These are phyloP conservation scores for Yamadazyma spencermartinsiae DNA, from an alignment of 1,139 yeast genomes.

Conservation along the genomic window DNA sequence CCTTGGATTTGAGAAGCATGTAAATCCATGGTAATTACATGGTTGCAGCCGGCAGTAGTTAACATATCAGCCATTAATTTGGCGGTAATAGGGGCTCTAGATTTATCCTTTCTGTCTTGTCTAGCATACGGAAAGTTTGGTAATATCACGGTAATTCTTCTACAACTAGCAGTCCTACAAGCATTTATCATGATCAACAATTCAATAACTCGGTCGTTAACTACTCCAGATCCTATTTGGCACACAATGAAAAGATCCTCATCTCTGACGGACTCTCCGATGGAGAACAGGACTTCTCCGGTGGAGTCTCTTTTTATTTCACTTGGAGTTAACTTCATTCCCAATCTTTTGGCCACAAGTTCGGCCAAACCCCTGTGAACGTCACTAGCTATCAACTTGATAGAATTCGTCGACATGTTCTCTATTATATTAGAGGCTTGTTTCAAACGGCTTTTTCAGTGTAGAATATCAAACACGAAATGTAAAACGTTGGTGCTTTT, in stretches of 20 bases:
- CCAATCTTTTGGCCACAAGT: conserved; percentile 65
- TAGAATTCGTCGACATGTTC: conserved; percentile 75
- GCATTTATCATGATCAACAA: conserved; percentile 72
- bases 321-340: conserved; percentile 60
- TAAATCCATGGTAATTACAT: conserved; percentile 79
- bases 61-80: conserved; percentile 73
- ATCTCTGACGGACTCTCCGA: conserved; percentile 92
- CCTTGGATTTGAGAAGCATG: conserved; percentile 88
- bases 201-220: conserved; percentile 73
- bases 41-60: conserved; percentile 79
- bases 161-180: conserved; percentile 75
- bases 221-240: conserved; percentile 71
- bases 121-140: conserved; percentile 84
- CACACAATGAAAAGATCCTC: conserved; percentile 79
- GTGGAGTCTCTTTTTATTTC: conserved; percentile 72
- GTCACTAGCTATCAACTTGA: conserved; percentile 85
- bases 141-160: conserved; percentile 75
- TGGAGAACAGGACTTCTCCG: conserved; percentile 88
- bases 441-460: too few relatives aligned
- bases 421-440: too few relatives aligned
- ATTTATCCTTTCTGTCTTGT: conserved; percentile 80
- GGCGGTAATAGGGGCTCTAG: conserved; percentile 82
- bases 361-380: conserved; percentile 89
- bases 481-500: too few relatives aligned
- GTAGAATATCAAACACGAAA: too few relatives aligned